Evolutionary conservation across 176 grass and related monocot genomes (phyloP).

Genomic region (Pontederia paniculata): DNA sequence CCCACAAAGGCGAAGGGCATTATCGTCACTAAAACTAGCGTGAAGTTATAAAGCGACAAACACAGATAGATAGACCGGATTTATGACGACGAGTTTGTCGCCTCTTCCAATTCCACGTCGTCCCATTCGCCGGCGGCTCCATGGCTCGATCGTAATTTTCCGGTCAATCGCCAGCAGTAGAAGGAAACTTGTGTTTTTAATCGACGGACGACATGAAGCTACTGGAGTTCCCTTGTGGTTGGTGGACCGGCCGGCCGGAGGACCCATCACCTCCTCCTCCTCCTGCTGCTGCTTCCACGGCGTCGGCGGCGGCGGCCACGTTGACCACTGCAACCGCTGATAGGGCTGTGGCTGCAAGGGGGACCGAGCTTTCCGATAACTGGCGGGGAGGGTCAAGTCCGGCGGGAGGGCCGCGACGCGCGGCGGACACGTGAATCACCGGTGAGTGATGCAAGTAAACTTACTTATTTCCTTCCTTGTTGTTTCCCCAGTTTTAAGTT

Average conservation of each 20-base stretch:
- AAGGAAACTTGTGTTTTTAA: no score
- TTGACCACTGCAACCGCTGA: background rate
- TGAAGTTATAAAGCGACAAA: no score
- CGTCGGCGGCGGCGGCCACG: background rate
- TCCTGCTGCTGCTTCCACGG: background rate
- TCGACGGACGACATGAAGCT: background rate
- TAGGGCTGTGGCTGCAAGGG: background rate
- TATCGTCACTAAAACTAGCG: no score
- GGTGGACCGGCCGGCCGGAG: background rate
- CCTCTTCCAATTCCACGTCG: no score
- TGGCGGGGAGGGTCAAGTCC: background rate
- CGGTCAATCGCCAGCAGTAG: no score
- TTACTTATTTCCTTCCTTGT: no score
- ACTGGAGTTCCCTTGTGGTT: constrained; percentile 2
- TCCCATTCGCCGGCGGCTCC: no score
- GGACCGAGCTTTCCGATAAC: background rate
- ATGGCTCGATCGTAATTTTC: no score
- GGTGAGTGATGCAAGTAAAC: background rate
- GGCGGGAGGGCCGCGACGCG: background rate
- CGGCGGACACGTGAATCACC: background rate
- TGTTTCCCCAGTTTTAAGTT: no score
- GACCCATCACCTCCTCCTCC: background rate
- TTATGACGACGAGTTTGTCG: no score
- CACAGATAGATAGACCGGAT: no score
- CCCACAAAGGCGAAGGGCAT: no score